Evolutionary conservation across 192 early-diverging fungal genomes (phyloP).

Genomic region (Coemansia pectinata): DNA sequence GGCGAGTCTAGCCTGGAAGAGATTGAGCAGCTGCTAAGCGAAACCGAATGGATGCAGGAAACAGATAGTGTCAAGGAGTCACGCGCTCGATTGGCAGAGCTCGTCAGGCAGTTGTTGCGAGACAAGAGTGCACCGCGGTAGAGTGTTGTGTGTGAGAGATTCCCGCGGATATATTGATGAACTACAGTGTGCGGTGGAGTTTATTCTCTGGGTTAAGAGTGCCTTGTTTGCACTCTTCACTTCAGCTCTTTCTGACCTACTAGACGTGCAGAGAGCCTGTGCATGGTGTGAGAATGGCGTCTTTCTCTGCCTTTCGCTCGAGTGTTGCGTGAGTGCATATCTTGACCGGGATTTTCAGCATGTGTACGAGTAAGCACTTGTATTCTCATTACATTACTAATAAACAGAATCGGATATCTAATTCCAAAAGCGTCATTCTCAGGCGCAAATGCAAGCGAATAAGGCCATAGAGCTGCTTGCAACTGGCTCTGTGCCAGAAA

Average conservation of each 20-base stretch:
- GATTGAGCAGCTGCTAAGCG: conserved; percentile 32
- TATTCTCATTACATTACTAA: not conserved
- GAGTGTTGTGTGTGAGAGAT: not conserved
- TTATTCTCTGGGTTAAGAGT: conserved; percentile 1
- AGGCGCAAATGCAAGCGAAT: not conserved
- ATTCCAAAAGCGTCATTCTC: not conserved
- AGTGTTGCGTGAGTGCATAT: not conserved
- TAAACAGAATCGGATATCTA: not conserved
- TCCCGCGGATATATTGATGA: not conserved
- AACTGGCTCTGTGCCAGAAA: not conserved
- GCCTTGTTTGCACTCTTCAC: not conserved
- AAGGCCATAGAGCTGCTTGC: conserved; percentile 2
- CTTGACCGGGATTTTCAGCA: not conserved
- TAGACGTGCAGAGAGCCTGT: not conserved
- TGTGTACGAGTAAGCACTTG: not conserved
- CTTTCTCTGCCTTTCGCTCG: conserved; percentile 1
- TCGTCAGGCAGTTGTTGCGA: conserved; percentile 17
- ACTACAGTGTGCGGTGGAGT: not conserved
- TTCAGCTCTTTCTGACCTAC: not conserved
- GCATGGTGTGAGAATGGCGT: conserved; percentile 1
- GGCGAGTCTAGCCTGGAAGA: conserved; percentile 12
- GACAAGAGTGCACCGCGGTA: not conserved
- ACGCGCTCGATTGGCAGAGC: conserved; percentile 16
- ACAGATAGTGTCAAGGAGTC: conserved; percentile 24
- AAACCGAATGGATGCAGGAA: conserved; percentile 44